Evolutionary conservation across 1,139 yeast genomes (phyloP), one percentile per base, ranked within the genome.

Genomic region (Candida buenavistaensis): DNA sequence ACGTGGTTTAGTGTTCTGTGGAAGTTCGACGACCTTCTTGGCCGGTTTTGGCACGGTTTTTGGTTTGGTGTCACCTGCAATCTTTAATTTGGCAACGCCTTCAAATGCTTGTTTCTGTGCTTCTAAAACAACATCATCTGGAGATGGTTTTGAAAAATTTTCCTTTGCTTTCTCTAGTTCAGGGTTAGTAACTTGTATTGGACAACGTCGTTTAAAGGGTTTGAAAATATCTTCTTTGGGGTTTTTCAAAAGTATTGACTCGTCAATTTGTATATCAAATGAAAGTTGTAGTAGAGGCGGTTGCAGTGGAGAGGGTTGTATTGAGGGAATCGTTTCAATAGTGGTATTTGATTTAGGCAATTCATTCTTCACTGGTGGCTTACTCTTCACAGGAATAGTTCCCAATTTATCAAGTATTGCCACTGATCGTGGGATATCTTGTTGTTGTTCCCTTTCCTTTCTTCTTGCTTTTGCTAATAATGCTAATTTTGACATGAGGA

Each of bases 101-200:
- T 66, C 72, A 38, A 74, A 73, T 0, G 78, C 80, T 32, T 61
- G 55, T 35, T 63, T 63, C 54, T 85, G 95, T 0, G 90, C 89
- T 33, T 68, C 60, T 33, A 76, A 54, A 7, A 84, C 72, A 35
- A 72, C 61, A 51, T 88, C 96, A 60, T 89, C 97, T 3, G 97
- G 97, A 48, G 95, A 84, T 10, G 89, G 90, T 41, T 70, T 64
- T 14, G 60, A 56, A 52, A 89, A 89, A 43, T 82, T 85, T 28
- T 66, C 53, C 30, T 70, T 64, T 6, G 76, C 75, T 46, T 53
- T 62, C 54, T 62, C 65, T 14, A 41, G 14, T 17, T 27, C 14
- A 59, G 80, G 64, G 72, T 65, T 59, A 68, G 73, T 66, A 67
- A 63, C n/a, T n/a, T n/a, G n/a, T n/a, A n/a, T n/a, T n/a, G n/a